Evolutionary conservation across 352 stramenopile species (phyloP), one percentile per base, ranked within the genome.

Genomic region (Phytophthora hibernalis): DNA sequence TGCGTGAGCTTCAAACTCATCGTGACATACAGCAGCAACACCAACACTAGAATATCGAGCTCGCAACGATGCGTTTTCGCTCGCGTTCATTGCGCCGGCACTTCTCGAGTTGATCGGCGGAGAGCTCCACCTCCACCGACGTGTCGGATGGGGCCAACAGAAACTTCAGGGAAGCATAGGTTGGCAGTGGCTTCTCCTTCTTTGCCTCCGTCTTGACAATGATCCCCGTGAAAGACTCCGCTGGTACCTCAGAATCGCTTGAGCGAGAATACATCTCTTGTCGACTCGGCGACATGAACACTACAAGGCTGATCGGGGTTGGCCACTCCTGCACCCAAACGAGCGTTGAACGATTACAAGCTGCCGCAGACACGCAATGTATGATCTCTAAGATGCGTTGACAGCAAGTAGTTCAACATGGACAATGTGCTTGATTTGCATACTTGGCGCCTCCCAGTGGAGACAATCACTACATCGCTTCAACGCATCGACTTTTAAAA

Each of bases 61-160:
- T 20, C 35, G 35, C 35, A 18, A 42, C 35, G 12, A 1, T 18
- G 26, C 52, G 43, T 53, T 20, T 56, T 22, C 52, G 44, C 16
- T 68, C 61, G 16, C 61, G 61, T 20, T 54, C 61, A 63, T 68
- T 68, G 26, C 61, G 52, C 21, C 53, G 44, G 31, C 15, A 22
- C 43, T 68, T 42, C 35, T 42, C 20, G 35, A 42, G 35, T 42
- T 42, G 35, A 18, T 42, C 35, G 15, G 15, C 35, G 35, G 35
- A 18, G 12, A 42, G 16, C 20, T 58, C 16, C n/a, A 28, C 31
- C 42, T 45, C 53, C 21, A 37, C n/a, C 15, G 64, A 24, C 45
- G 30, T 15, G 56, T 30, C 49, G n/a, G 31, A 73, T 61, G n/a
- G 73, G 60, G 9, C 58, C 57, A 1, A 75, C 65, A 30, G 51